Evolutionary conservation across 345 rosid genomes (phyloP).

Genomic region (Turritis glabra): DNA sequence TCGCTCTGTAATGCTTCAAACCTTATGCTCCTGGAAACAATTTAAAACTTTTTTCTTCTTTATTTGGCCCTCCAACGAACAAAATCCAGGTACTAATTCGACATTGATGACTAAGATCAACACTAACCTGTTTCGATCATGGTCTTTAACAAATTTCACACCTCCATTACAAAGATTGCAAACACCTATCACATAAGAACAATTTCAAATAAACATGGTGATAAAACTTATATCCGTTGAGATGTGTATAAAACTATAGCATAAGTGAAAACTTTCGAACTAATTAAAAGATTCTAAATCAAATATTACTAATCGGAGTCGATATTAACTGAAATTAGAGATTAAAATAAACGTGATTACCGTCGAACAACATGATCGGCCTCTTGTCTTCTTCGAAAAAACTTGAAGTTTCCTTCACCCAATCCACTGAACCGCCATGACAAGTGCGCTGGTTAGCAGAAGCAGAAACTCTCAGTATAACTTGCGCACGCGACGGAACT

Average conservation of each 20-base stretch:
- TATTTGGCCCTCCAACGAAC: not conserved
- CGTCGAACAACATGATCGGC: slow-evolving; percentile 90
- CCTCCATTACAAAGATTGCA: slow-evolving; percentile 95
- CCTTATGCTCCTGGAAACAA: slow-evolving; percentile 63
- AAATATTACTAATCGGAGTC: not conserved
- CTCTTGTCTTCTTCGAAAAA: slow-evolving; percentile 72
- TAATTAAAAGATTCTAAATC: not conserved
- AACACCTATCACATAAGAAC: slow-evolving; percentile 49
- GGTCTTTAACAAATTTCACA: slow-evolving; percentile 70
- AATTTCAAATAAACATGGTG: not conserved
- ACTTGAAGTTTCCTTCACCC: slow-evolving; percentile 62
- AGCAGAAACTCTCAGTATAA: slow-evolving; percentile 35
- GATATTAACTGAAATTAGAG: not conserved
- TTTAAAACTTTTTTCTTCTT: not conserved
- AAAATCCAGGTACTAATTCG: too few relatives aligned
- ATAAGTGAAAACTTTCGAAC: not conserved
- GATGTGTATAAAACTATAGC: not conserved
- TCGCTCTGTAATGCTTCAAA: slow-evolving; percentile 90
- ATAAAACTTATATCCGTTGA: not conserved
- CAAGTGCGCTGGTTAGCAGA: slow-evolving; percentile 44
- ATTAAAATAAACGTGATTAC: slow-evolving; percentile 36
- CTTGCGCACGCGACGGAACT: slow-evolving; percentile 22
- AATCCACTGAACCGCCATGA: slow-evolving; percentile 43
- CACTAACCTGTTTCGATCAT: slow-evolving; percentile 66
- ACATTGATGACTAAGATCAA: not conserved